A percentile compares a stretch with the other conserved stretches of the same genome.
These are phyloP conservation scores for Nepenthes alata DNA, from an alignment of 179 eudicot species.

Conservation along the genomic window DNA sequence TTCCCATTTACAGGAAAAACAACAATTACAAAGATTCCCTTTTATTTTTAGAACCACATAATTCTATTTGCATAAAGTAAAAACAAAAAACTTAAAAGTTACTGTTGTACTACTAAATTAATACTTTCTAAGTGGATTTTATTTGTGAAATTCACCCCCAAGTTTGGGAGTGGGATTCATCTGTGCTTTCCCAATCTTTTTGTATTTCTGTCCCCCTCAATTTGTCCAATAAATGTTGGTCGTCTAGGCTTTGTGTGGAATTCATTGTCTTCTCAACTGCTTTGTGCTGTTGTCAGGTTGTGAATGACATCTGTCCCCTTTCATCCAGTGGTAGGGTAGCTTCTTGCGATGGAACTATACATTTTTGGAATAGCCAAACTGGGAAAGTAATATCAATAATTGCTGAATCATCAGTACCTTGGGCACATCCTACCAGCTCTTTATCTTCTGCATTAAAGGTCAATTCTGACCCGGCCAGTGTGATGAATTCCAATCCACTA, in stretches of 20 bases:
- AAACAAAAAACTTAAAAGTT: too few species aligned
- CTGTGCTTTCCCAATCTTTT: background rate
- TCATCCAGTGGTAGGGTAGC: slow-evolving; percentile 65
- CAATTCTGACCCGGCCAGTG: slow-evolving; percentile 52
- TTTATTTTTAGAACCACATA: too few species aligned
- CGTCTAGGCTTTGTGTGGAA: background rate
- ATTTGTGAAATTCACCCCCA: too few species aligned
- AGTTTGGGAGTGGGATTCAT: too few species aligned
- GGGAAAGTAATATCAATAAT: slow-evolving; percentile 67
- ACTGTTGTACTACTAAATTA: too few species aligned
- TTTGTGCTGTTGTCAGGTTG: slow-evolving; percentile 43
- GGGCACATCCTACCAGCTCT: slow-evolving; percentile 24
- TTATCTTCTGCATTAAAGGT: slow-evolving; percentile 35
- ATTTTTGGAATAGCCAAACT: slow-evolving; percentile 84
- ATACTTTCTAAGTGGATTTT: too few species aligned
- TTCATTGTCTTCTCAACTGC: background rate
- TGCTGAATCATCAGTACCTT: slow-evolving; percentile 54
- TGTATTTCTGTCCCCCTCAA: background rate
- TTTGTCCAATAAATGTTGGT: background rate
- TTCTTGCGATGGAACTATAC: slow-evolving; percentile 96
- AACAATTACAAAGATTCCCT: too few species aligned
- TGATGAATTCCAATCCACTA: slow-evolving; percentile 55
- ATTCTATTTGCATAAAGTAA: too few species aligned
- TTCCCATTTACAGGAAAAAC: too few species aligned
- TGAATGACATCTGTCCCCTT: slow-evolving; percentile 73